Percentiles rank a stretch among this genome's conserved stretches.
Conservation (phyloP, 129 eudicot genomes). For the Flaveria linearis region DNA sequence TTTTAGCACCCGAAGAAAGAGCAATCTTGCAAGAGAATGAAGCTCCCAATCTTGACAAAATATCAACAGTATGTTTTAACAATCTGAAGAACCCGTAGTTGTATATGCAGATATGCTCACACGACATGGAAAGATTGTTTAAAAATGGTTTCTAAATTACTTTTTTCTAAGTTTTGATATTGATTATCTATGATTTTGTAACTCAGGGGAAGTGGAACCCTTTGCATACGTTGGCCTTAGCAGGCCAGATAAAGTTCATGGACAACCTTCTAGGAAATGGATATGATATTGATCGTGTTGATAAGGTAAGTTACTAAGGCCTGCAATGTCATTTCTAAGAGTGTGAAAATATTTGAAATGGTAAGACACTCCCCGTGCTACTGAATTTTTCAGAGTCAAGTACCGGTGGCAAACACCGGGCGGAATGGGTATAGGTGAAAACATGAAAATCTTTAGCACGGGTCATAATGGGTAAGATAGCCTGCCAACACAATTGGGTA, state of each 20-base stretch:
- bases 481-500: background rate
- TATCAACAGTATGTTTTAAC: constrained; percentile 70
- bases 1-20: constrained; percentile 65
- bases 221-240: constrained; percentile 71
- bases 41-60: constrained; percentile 59
- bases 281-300: constrained; percentile 56
- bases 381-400: no score
- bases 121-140: background rate
- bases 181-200: background rate
- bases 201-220: constrained; percentile 77
- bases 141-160: background rate
- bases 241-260: constrained; percentile 82
- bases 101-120: constrained; percentile 5
- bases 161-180: background rate
- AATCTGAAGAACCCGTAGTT: background rate
- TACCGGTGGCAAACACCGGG: background rate
- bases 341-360: background rate
- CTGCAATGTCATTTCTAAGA: background rate
- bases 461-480: background rate
- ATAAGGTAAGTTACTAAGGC: constrained; percentile 53
- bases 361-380: no score
- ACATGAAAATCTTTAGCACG: background rate
- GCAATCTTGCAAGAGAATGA: constrained; percentile 62
- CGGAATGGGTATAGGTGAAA: background rate
- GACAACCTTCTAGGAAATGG: constrained; percentile 68